Evolutionary conservation across 2,329 filamentous ascomycete genomes (phyloP), one percentile per base, ranked within the genome.

Genomic region (Aspergillus sp.): DNA sequence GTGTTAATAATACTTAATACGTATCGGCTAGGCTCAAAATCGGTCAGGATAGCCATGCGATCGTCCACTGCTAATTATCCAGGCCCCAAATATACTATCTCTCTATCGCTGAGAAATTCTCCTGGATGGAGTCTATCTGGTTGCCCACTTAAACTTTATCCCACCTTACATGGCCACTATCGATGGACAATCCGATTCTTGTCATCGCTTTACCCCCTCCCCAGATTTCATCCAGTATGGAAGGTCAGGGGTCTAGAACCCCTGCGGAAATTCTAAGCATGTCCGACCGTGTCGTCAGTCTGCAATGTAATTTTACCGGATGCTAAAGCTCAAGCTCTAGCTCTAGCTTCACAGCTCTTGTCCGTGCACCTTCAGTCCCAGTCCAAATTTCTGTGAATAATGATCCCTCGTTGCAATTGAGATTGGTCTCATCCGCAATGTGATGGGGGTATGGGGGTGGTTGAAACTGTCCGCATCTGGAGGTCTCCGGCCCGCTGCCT

Each of bases 401-500:
- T 11, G 11, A 23, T 13, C 10, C 41, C 41, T 13, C 17, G 21
- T 23, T 21, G 10, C 19, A 6, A 11, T 6, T 13, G 32, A 47
- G 32, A 48, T 17, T 5, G 17, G 25, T 17, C 13, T n/a, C 36
- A 47, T 49, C 15, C 36, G 36, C 32, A 41, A 23, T 50, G 17
- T 36, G 32, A 36, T 36, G 32, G 32, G 32, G 32, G 32, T 36
- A 27, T 7, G 25, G 25, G 30, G 11, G 11, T 36, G 21, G 25
- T 8, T 27, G 25, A 27, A 8, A n/a, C 17, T 10, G 39, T 49
- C 52, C 32, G 39, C 44, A 30, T 27, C 64, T 63, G 61, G 66
- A 68, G 66, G 48, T 65, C 64, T 64, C 66, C 66, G 66, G 58
- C 57, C 60, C 57, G 59, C 58, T 55, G 42, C 23, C 42, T 42